These are phyloP conservation scores for Pyrus communis DNA, from an alignment of 306 rosid species.

Conservation along the genomic window DNA sequence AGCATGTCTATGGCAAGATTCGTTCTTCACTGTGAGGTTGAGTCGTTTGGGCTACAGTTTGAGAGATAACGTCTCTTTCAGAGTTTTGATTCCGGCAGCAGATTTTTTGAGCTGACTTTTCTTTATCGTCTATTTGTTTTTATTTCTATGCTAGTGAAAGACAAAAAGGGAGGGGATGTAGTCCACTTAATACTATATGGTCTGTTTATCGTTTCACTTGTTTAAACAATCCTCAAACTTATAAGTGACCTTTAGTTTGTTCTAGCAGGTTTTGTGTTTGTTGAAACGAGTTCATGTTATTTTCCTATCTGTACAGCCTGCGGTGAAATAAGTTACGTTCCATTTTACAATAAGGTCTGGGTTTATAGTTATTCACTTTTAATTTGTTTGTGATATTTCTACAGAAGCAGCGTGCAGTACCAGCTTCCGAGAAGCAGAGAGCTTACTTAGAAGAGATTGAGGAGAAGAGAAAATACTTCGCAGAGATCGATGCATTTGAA, in stretches of 20 bases:
- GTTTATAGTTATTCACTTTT: constrained; percentile 13
- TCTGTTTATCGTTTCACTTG: not conserved
- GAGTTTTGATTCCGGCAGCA: not conserved
- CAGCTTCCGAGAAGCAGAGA: constrained; percentile 36
- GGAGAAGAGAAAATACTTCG: not conserved
- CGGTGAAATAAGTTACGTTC: not conserved
- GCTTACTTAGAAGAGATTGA: constrained; percentile 33
- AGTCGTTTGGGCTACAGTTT: not conserved
- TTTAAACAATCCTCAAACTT: not conserved
- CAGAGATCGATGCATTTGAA: constrained; percentile 64
- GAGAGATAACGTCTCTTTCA: not conserved
- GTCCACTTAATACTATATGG: not conserved
- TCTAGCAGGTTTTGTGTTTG: not conserved
- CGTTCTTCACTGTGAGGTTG: not conserved
- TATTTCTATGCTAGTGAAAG: not conserved
- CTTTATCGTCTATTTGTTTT: not conserved
- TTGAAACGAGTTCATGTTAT: not conserved
- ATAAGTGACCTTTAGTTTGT: not conserved
- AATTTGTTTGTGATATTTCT: constrained; percentile 17
- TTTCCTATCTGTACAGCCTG: not conserved
- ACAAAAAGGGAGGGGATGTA: not conserved
- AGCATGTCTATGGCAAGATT: not conserved
- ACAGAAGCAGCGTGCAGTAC: constrained; percentile 38
- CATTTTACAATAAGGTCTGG: not conserved
- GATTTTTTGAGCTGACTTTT: not conserved